These are phyloP conservation scores for Raphidocelis subcapitata DNA, from an alignment of 139 green algal genomes.

Conservation along the genomic window DNA sequence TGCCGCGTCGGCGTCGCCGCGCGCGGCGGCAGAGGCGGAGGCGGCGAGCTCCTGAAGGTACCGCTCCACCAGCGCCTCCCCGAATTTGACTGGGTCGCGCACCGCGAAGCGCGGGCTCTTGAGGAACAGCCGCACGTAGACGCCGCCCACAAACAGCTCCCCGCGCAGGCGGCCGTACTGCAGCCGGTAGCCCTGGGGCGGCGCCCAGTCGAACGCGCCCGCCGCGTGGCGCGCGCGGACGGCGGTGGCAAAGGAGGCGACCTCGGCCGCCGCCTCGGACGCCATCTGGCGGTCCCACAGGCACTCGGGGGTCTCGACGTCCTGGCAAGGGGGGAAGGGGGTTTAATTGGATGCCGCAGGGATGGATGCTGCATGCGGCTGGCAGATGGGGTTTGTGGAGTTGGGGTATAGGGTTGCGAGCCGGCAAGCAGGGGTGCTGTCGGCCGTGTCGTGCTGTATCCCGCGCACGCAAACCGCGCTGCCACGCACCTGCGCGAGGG, in stretches of 20 bases:
- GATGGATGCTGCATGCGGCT: too few species aligned
- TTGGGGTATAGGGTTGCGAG: too few species aligned
- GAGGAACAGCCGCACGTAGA: constrained; percentile 91
- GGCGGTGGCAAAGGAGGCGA: constrained; percentile 42
- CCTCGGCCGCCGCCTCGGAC: constrained; percentile 47
- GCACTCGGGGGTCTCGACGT: constrained; percentile 78
- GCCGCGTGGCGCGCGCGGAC: constrained; percentile 30
- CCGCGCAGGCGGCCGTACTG: constrained; percentile 51
- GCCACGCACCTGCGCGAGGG: constrained; percentile 16
- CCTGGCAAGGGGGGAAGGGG: background rate
- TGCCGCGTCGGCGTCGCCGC: background rate
- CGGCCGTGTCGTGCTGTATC: too few species aligned
- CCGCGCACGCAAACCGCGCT: too few species aligned
- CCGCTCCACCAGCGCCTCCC: constrained; percentile 72
- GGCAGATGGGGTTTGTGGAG: too few species aligned
- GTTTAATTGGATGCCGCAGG: too few species aligned
- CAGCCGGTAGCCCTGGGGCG: constrained; percentile 45
- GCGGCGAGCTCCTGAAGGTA: constrained; percentile 8
- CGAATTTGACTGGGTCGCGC: constrained; percentile 65
- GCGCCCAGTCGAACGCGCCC: constrained; percentile 46
- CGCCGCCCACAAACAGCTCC: constrained; percentile 80
- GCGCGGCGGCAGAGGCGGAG: constrained; percentile 9
- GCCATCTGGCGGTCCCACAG: constrained; percentile 78
- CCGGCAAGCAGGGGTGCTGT: too few species aligned
- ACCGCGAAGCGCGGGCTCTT: constrained; percentile 80